A percentile compares a stretch with the other conserved stretches of the same genome.
Evolutionary conservation across 1,284 basidiomycete species (phyloP).

Genomic region (Boletus albobrunnescens): DNA sequence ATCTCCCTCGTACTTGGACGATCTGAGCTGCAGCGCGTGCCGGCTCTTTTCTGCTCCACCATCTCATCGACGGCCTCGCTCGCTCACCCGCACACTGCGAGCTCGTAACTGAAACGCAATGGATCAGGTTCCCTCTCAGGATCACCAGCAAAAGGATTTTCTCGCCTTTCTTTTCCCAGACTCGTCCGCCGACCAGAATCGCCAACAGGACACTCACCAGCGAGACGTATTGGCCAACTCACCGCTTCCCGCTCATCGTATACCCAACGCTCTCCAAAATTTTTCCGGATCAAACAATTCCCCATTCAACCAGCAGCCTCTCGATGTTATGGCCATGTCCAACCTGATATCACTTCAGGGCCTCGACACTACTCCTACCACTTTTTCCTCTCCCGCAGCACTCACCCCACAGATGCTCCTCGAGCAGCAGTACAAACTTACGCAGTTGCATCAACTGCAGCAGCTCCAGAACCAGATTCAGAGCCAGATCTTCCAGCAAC

Average conservation of each 20-base stretch:
- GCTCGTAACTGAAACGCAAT: constrained; percentile 4
- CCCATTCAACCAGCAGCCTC: constrained; percentile 26
- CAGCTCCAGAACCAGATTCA: constrained; percentile 80
- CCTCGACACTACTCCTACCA: constrained; percentile 27
- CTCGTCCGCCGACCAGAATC: constrained; percentile 23
- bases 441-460: constrained; percentile 71
- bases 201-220: constrained; percentile 21
- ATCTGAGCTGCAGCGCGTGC: constrained; percentile 12
- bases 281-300: constrained; percentile 19
- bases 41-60: constrained; percentile 7
- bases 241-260: constrained; percentile 14
- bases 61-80: constrained; percentile 1
- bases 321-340: constrained; percentile 46
- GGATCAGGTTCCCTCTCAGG: constrained; percentile 31
- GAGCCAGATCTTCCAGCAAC: constrained; percentile 80
- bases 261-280: constrained; percentile 14
- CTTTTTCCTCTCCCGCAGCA: constrained; percentile 18
- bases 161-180: constrained; percentile 42
- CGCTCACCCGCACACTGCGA: neutral
- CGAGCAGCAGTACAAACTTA: constrained; percentile 66
- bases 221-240: constrained; percentile 10
- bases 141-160: constrained; percentile 41
- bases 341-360: constrained; percentile 46
- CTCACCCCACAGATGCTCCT: constrained; percentile 42
- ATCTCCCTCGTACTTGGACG: neutral